A percentile compares a stretch with the other conserved stretches of the same genome.
phyloP scores from a whole-genome alignment of 345 rosid species.

The Arabidopsis arenosa region DNA sequence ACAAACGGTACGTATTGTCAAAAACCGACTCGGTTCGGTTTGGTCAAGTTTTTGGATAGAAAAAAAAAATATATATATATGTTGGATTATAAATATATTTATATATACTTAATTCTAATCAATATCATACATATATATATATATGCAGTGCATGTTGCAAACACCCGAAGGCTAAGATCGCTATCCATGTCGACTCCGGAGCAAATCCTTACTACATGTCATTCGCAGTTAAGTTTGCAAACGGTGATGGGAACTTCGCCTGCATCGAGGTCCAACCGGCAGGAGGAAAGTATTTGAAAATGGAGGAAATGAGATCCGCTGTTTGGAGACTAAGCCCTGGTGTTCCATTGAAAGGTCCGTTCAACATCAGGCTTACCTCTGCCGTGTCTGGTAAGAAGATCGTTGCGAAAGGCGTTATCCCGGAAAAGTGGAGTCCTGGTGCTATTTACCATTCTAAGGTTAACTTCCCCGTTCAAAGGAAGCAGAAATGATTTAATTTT shows the following conservation, averaged over 20 bases:
- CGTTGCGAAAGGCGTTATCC: slow-evolving; percentile 57
- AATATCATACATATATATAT: not conserved
- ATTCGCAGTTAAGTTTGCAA: slow-evolving; percentile 47
- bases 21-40: not conserved
- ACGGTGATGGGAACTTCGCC: slow-evolving; percentile 70
- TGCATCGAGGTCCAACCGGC: slow-evolving; percentile 57
- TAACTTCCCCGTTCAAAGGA: slow-evolving; percentile 46
- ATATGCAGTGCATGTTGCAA: slow-evolving; percentile 62
- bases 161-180: slow-evolving; percentile 49
- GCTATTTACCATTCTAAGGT: slow-evolving; percentile 56
- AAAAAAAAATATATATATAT: not conserved
- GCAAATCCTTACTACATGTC: slow-evolving; percentile 70
- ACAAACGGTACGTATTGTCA: slow-evolving; percentile 53
- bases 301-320: slow-evolving; percentile 74
- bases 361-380: slow-evolving; percentile 60
- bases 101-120: not conserved
- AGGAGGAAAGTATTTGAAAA: slow-evolving; percentile 54
- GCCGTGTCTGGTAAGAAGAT: slow-evolving; percentile 43
- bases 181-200: slow-evolving; percentile 63
- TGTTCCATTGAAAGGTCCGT: slow-evolving; percentile 53
- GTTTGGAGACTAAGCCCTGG: slow-evolving; percentile 65
- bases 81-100: not conserved
- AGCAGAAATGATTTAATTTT: slow-evolving; percentile 9
- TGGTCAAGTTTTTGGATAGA: not conserved
- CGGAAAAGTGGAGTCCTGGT: slow-evolving; percentile 67